A percentile compares a stretch with the other conserved stretches of the same genome.
Evolutionary conservation across 176 grass and related monocot species (phyloP).

Genomic region (Eleusine indica): DNA sequence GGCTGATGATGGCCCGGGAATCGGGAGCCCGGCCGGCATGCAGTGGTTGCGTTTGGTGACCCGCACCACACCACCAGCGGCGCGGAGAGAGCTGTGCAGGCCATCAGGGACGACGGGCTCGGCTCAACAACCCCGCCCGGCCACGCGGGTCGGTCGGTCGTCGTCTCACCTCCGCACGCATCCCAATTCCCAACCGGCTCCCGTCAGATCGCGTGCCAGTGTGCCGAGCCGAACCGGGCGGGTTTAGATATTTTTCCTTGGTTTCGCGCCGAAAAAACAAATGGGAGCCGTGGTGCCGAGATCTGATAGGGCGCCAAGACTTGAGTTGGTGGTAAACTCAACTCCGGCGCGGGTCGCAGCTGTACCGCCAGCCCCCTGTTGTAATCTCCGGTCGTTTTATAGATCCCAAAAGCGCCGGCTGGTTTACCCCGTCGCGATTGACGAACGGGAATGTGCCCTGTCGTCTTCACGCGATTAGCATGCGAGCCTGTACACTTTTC

Average conservation of each 20-base stretch:
- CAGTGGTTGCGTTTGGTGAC: constrained; percentile 34
- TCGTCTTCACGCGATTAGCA: neutral
- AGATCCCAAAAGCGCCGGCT: neutral
- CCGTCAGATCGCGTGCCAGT: too few relatives aligned
- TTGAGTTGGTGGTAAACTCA: too few relatives aligned
- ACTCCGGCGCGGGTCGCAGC: too few relatives aligned
- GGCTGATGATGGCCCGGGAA: neutral
- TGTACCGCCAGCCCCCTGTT: neutral
- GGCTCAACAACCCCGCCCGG: neutral
- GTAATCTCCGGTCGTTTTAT: neutral
- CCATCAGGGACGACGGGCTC: neutral
- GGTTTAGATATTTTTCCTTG: neutral
- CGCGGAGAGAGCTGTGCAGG: neutral
- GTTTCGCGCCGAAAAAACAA: neutral
- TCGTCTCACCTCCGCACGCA: too few relatives aligned
- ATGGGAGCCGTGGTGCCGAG: too few relatives aligned
- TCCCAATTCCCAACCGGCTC: too few relatives aligned
- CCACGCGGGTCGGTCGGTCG: too few relatives aligned
- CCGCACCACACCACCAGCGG: neutral
- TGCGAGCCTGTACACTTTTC: neutral
- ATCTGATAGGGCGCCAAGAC: too few relatives aligned
- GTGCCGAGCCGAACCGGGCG: neutral
- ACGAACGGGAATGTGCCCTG: neutral
- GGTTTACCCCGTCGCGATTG: neutral
- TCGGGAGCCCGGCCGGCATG: neutral